Evolutionary conservation across 768 basidiomycete genomes (phyloP).

Genomic region (Leccinum ochraceum): DNA sequence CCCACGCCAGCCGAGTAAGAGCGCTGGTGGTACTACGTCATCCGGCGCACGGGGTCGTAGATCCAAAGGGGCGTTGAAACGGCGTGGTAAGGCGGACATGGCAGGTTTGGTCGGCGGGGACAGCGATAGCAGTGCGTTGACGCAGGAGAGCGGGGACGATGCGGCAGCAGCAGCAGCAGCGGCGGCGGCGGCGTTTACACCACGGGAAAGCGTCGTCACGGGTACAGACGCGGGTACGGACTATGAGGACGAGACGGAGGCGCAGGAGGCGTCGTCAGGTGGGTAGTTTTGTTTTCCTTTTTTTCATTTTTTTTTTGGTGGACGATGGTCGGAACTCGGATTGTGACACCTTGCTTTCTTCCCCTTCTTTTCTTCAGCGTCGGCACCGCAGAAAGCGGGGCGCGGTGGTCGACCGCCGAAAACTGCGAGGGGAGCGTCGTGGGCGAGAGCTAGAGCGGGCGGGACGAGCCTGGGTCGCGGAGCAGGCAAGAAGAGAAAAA

Average conservation of each 20-base stretch:
- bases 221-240: slow-evolving; percentile 73
- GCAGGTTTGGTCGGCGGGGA: slow-evolving; percentile 80
- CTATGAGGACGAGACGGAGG: slow-evolving; percentile 71
- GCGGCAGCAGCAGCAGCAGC: slow-evolving; percentile 11
- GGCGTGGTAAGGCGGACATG: slow-evolving; percentile 49
- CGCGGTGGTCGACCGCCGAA: slow-evolving; percentile 33
- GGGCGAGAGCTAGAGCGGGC: slow-evolving; percentile 30
- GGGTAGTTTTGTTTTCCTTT: slow-evolving; percentile 19
- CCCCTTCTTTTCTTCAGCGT: slow-evolving; percentile 11
- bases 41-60: slow-evolving; percentile 25
- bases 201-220: slow-evolving; percentile 66
- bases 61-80: slow-evolving; percentile 47
- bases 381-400: slow-evolving; percentile 20
- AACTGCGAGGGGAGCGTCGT: slow-evolving; percentile 22
- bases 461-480: slow-evolving; percentile 27
- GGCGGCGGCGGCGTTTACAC: slow-evolving; percentile 45
- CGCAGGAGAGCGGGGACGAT: slow-evolving; percentile 82
- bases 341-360: slow-evolving; percentile 14
- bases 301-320: neutral
- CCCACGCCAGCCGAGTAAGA: no score
- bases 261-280: slow-evolving; percentile 62
- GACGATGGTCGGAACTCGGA: neutral
- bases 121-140: slow-evolving; percentile 82
- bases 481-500: slow-evolving; percentile 34
- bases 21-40: neutral